Conservation (phyloP, 306 rosid species). For the Quercus mongolica region DNA sequence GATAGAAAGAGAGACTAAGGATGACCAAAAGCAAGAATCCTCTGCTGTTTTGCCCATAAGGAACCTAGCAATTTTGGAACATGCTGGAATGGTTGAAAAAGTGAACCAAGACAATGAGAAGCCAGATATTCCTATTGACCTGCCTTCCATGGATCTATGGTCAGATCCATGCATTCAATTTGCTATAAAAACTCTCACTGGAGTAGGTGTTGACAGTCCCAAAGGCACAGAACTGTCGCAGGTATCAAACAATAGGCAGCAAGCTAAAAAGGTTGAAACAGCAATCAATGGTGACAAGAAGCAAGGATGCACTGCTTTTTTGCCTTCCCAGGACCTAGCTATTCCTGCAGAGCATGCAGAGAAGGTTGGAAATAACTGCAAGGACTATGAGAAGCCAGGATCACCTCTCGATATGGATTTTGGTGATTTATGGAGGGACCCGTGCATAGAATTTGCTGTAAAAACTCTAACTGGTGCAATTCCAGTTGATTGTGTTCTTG, state of each 20-base stretch:
- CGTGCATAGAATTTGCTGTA: constrained; percentile 77
- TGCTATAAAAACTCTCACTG: constrained; percentile 81
- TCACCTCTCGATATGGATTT: constrained; percentile 29
- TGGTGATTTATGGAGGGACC: constrained; percentile 58
- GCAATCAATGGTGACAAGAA: not conserved
- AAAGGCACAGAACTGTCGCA: constrained; percentile 28
- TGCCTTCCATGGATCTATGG: constrained; percentile 56
- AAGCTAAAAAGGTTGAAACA: constrained; percentile 16
- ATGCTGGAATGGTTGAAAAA: constrained; percentile 12
- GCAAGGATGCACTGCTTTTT: constrained; percentile 9
- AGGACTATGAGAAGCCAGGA: constrained; percentile 30
- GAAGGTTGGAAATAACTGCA: constrained; percentile 11
- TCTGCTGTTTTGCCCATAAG: constrained; percentile 12
- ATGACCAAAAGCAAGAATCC: constrained; percentile 12
- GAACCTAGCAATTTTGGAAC: constrained; percentile 16
- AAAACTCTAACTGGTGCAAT: constrained; percentile 65
- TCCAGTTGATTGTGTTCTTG: constrained; percentile 48
- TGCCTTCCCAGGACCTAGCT: constrained; percentile 14
- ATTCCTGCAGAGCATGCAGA: constrained; percentile 15
- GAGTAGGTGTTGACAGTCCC: constrained; percentile 36
- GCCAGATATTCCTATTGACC: constrained; percentile 32
- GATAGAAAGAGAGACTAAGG: constrained; percentile 4
- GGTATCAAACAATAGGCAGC: constrained; percentile 13
- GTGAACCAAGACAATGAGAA: constrained; percentile 26
- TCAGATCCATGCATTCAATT: constrained; percentile 92